These are phyloP conservation scores for Pichia sorboxylosa DNA, from an alignment of 1,139 yeast genomes.

Conservation along the genomic window DNA sequence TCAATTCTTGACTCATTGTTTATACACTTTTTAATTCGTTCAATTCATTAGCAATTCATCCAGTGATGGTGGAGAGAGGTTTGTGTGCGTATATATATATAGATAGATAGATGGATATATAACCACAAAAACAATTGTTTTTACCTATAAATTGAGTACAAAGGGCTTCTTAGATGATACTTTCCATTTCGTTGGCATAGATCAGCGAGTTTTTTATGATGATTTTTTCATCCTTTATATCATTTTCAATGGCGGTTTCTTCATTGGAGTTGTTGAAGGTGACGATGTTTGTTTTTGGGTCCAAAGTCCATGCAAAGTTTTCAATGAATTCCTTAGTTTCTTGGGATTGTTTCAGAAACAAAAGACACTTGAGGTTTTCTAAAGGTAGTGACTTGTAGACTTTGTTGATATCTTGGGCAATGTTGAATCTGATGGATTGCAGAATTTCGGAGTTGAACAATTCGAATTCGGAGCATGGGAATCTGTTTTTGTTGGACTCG, in stretches of 20 bases:
- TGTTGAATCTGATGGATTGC: constrained; percentile 71
- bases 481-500: constrained; percentile 22
- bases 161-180: constrained; percentile 53
- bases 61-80: no score
- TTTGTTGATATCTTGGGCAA: constrained; percentile 75
- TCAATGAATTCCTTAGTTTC: constrained; percentile 51
- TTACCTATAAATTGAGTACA: no score
- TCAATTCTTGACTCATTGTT: no score
- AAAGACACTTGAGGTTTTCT: constrained; percentile 68
- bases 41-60: no score
- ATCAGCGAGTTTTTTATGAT: constrained; percentile 55
- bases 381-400: constrained; percentile 71
- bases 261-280: constrained; percentile 32
- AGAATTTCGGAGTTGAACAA: constrained; percentile 55
- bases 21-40: no score
- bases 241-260: constrained; percentile 2
- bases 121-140: no score
- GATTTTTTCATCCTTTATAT: constrained; percentile 30
- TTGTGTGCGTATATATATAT: no score
- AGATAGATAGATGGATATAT: no score
- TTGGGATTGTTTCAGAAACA: constrained; percentile 61
- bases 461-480: constrained; percentile 47
- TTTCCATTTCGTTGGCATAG: constrained; percentile 81
- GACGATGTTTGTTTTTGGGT: constrained; percentile 50
- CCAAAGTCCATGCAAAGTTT: constrained; percentile 53